Base-by-base conservation (phyloP, 495 filamentous ascomycete genomes). In the Sordaria brevicollis region DNA sequence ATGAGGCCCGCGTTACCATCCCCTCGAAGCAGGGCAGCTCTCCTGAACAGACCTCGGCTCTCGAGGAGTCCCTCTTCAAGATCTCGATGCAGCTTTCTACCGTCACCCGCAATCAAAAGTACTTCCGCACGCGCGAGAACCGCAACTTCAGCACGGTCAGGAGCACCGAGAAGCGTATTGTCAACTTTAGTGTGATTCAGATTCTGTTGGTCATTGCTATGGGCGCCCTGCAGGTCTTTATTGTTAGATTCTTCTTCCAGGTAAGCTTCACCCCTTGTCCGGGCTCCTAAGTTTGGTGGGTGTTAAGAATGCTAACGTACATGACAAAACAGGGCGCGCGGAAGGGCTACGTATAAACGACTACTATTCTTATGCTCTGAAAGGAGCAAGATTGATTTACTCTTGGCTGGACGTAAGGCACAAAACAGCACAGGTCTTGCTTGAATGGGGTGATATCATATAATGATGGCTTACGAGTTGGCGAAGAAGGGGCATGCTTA, bases 161-260 rank as follows among this genome's bases (percentile, higher is more conserved):
- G 78, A 97, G 93, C 81, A 99, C 96, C 35, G 96, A 99, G 84
- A 86, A 85, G 72, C 86, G 96, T 57, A 98, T 99, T 73, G 94
- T 97, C 82, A 97, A 97, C 79, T 97, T 99, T 82, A 96, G 92
- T 76, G 84, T 99, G 65, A 90, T 97, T 69, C 96, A 99, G 83
- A 89, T 89, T 71, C 82, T 88, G 71, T 89, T 98, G 88, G 95
- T 98, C 87, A 86, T 98, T 72, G 90, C 90, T 49, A 99, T 99
- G 96, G 95, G 94, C 33, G 94, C 89, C 35, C 82, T 99, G 78
- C 96, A 99, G 83, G 96, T 99, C 35, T 98, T 99, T 77, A 89
- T 99, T 76, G 96, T 99, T 73, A 83, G 93, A 70, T 97, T 98
- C 89, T 99, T 99, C 81, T 98, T 99, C 86, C 94, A 97, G 84